Conservation (phyloP, 768 basidiomycete genomes). For the Phlebiopsis flavidoalba region DNA sequence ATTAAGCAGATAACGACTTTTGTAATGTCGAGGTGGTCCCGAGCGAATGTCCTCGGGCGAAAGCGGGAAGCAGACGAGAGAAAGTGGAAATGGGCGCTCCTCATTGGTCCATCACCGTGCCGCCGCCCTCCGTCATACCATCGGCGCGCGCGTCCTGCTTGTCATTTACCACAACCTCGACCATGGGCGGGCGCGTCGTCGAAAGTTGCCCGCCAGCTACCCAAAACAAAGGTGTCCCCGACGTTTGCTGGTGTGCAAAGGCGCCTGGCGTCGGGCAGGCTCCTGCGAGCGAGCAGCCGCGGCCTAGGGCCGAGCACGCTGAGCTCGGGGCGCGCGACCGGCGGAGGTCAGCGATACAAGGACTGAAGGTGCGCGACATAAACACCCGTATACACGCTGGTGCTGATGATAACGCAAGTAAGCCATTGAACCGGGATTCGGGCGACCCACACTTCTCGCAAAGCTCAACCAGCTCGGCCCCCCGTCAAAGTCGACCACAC, state of each 20-base stretch:
- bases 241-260: conserved; percentile 45
- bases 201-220: conserved; percentile 53
- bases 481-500: conserved; percentile 68
- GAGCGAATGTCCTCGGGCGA: neutral
- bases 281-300: neutral
- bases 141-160: neutral
- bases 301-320: neutral
- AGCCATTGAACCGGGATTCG: conserved; percentile 64
- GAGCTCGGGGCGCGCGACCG: neutral
- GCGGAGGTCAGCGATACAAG: conserved; percentile 44
- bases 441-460: conserved; percentile 61
- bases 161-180: neutral
- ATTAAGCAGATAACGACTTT: neutral
- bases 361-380: conserved; percentile 35
- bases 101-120: neutral
- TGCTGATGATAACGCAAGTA: neutral
- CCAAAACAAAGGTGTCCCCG: conserved; percentile 33
- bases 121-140: neutral
- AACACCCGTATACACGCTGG: neutral
- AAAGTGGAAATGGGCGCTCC: neutral
- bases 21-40: neutral
- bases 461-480: conserved; percentile 60
- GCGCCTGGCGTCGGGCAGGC: conserved; percentile 19
- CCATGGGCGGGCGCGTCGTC: conserved; percentile 60
- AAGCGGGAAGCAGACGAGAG: neutral